Conservation (phyloP, 306 rosid species). For the Quercus rubra region DNA sequence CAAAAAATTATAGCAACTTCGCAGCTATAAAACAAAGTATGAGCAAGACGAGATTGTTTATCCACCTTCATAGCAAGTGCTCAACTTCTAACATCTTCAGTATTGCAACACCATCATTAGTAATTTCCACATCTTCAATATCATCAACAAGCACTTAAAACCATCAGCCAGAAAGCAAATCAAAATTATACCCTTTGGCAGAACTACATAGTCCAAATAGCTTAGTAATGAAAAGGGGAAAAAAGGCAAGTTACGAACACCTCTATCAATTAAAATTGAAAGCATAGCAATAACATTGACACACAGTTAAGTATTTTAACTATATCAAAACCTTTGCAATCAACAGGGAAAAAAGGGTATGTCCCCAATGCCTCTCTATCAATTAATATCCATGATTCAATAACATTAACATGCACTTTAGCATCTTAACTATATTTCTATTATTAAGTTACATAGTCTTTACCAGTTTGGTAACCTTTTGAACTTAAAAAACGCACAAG, state of each 20-base stretch:
- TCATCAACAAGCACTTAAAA: no score
- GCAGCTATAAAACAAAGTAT: background rate
- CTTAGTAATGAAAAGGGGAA: background rate
- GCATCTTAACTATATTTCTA: background rate
- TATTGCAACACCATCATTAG: slow-evolving; percentile 48
- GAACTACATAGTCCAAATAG: background rate
- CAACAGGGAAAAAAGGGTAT: background rate
- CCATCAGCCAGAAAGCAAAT: no score
- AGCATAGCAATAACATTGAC: no score
- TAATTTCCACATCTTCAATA: no score
- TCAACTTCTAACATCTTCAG: slow-evolving; percentile 97
- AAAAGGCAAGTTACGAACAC: background rate
- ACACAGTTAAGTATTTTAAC: background rate
- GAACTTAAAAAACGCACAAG: background rate
- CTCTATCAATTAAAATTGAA: background rate
- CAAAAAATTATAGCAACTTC: no score
- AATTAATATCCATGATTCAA: background rate
- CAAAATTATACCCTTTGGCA: no score
- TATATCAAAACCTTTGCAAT: background rate
- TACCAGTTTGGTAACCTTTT: background rate
- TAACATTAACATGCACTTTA: background rate
- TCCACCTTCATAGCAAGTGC: slow-evolving; percentile 90
- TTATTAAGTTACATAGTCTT: background rate
- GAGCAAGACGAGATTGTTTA: background rate
- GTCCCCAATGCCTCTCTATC: background rate